Evolutionary conservation across 345 rosid genomes (phyloP).

Genomic region (Pugionium cornutum): DNA sequence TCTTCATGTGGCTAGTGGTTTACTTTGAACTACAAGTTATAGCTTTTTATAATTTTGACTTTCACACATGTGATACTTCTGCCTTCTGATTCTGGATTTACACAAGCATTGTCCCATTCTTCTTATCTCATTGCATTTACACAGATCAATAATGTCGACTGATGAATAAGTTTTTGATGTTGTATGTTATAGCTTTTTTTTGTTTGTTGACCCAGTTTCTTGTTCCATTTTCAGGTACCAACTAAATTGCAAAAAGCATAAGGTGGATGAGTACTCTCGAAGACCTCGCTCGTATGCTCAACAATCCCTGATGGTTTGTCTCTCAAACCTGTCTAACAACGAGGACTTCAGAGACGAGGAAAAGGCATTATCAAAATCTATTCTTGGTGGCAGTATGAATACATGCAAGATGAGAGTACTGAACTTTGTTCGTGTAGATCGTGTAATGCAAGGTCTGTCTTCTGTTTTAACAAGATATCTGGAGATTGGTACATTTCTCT

Average conservation of each 20-base stretch:
- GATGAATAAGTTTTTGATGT: conserved; percentile 13
- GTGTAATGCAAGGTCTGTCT: conserved; percentile 64
- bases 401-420: conserved; percentile 69
- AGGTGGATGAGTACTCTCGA: conserved; percentile 52
- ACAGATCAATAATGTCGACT: conserved; percentile 7
- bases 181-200: conserved; percentile 15
- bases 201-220: conserved; percentile 23
- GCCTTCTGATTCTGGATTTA: conserved; percentile 25
- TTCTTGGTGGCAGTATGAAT: conserved; percentile 78
- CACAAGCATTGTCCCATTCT: conserved; percentile 2
- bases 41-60: conserved; percentile 17
- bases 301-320: conserved; percentile 40
- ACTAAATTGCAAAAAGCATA: conserved; percentile 65
- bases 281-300: conserved; percentile 48
- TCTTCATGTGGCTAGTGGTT: conserved; percentile 17
- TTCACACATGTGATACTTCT: conserved; percentile 24
- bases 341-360: conserved; percentile 69
- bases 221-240: conserved; percentile 59
- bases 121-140: conserved; percentile 11
- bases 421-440: conserved; percentile 56
- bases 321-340: conserved; percentile 48
- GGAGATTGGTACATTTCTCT: conserved; percentile 11
- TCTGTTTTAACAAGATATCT: conserved; percentile 22
- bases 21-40: conserved; percentile 1
- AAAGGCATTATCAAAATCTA: conserved; percentile 66